phyloP scores from a whole-genome alignment of 1,284 basidiomycete species.

The Earliella scabrosa region DNA sequence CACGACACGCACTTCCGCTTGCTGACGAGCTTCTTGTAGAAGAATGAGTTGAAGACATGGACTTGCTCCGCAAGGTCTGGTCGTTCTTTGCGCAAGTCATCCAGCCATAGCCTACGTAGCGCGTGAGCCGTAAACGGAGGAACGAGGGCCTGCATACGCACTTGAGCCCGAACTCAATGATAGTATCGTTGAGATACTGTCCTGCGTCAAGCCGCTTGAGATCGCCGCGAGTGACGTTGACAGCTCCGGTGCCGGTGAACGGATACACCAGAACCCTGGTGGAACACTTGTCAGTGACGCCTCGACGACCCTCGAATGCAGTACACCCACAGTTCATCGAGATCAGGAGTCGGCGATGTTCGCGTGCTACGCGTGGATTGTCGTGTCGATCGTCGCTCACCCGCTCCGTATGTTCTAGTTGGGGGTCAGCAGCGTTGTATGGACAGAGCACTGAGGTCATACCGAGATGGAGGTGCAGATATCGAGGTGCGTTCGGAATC shows the following conservation, averaged over 20 bases:
- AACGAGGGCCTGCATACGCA: slow-evolving; percentile 41
- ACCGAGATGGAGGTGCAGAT: slow-evolving; percentile 13
- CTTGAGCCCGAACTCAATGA: slow-evolving; percentile 96
- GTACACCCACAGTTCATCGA: slow-evolving; percentile 71
- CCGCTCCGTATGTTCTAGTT: slow-evolving; percentile 6
- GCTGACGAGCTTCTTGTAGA: slow-evolving; percentile 91
- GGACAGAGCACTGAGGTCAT: not conserved
- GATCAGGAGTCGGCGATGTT: slow-evolving; percentile 42
- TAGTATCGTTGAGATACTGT: slow-evolving; percentile 93
- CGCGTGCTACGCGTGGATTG: slow-evolving; percentile 17
- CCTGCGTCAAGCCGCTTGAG: slow-evolving; percentile 70
- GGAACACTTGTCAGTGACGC: too few species aligned
- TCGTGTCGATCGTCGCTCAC: slow-evolving; percentile 19
- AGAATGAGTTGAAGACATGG: slow-evolving; percentile 96
- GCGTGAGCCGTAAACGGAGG: not conserved
- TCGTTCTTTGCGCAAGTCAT: slow-evolving; percentile 54
- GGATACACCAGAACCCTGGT: slow-evolving; percentile 81
- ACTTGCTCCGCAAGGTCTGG: slow-evolving; percentile 74
- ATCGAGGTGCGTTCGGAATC: not conserved
- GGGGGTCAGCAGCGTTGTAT: not conserved
- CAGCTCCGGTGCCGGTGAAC: slow-evolving; percentile 65
- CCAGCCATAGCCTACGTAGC: slow-evolving; percentile 67
- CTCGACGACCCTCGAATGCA: too few species aligned
- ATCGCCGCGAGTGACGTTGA: slow-evolving; percentile 84
- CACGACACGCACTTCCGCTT: slow-evolving; percentile 49